These are phyloP conservation scores for Mortierella antarctica DNA, from an alignment of 192 early-diverging fungal species.

Conservation along the genomic window DNA sequence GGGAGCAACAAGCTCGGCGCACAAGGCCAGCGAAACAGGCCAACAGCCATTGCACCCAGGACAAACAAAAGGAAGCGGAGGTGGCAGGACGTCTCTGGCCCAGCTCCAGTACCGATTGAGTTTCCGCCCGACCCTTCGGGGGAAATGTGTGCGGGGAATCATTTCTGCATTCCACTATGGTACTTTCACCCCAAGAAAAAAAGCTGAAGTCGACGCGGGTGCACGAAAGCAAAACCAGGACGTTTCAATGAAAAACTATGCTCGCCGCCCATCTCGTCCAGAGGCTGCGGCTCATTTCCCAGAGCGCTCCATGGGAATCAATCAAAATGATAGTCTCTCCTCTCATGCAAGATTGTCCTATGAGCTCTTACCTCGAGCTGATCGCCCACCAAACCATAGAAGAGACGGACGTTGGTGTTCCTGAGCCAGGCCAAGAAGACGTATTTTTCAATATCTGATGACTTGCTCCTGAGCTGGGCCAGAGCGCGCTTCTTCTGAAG, in stretches of 20 bases:
- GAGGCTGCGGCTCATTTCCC: background rate
- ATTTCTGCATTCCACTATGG: background rate
- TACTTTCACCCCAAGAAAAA: slow-evolving; percentile 31
- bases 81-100: no score
- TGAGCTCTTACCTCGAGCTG: slow-evolving; percentile 72
- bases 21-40: no score
- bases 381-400: slow-evolving; percentile 83
- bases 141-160: slow-evolving; percentile 19
- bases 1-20: background rate
- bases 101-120: no score
- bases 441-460: slow-evolving; percentile 83
- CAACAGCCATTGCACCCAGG: no score
- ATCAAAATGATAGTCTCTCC: background rate
- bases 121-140: no score
- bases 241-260: no score
- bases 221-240: no score
- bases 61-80: no score
- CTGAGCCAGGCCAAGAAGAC: slow-evolving; percentile 86
- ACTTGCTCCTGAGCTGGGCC: slow-evolving; percentile 74
- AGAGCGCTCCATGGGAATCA: background rate
- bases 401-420: slow-evolving; percentile 82
- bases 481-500: slow-evolving; percentile 81
- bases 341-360: background rate
- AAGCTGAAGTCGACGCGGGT: background rate
- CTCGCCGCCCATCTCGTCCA: no score